phyloP scores from a whole-genome alignment of 345 rosid genomes.

The Salix caprea region DNA sequence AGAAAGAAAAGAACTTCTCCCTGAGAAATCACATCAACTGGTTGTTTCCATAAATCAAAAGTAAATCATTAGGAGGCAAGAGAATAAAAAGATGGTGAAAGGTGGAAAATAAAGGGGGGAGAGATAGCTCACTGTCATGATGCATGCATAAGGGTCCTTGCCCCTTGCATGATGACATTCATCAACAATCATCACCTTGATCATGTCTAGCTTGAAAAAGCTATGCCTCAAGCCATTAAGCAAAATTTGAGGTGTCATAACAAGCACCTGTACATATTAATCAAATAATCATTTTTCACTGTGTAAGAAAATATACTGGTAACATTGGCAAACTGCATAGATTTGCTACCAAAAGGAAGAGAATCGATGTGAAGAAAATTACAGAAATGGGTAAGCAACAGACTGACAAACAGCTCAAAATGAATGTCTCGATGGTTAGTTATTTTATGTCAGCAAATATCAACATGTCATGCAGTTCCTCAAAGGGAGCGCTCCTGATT shows the following conservation, averaged over 20 bases:
- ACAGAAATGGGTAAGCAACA: not conserved
- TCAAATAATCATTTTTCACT: not conserved
- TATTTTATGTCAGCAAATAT: not conserved
- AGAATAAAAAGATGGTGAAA: not conserved
- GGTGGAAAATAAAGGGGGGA: not conserved
- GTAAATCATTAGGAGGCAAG: not conserved
- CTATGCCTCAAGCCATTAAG: conserved; percentile 64
- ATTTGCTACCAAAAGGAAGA: not conserved
- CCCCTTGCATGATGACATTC: conserved; percentile 92
- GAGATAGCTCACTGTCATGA: conserved; percentile 61
- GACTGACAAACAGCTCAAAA: not conserved
- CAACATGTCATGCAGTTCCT: not conserved
- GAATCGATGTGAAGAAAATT: not conserved
- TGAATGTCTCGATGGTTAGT: not conserved
- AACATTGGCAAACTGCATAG: not conserved
- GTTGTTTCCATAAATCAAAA: not conserved
- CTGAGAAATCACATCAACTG: not conserved
- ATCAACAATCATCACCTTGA: conserved; percentile 78
- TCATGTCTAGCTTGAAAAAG: conserved; percentile 48
- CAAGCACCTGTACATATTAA: conserved; percentile 58
- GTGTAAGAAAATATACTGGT: not conserved
- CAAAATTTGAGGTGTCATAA: conserved; percentile 90
- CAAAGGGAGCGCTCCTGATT: not conserved
- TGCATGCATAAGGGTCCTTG: conserved; percentile 66
- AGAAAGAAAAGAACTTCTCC: not conserved